Conservation (phyloP, 768 basidiomycete genomes). For the Trametes coccinea region DNA sequence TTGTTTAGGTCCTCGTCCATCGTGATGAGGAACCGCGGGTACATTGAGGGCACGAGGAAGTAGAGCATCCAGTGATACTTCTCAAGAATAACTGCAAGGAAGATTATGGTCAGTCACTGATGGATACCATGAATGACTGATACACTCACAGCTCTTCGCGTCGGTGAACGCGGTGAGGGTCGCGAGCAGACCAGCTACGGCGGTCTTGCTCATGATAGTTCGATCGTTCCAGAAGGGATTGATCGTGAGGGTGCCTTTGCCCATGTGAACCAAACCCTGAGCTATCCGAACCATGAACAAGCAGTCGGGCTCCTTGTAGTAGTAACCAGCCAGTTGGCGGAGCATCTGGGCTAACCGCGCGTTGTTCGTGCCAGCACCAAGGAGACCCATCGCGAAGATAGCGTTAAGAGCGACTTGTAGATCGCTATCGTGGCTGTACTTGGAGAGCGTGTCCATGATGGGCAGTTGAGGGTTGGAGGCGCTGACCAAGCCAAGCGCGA, state of each 20-base stretch:
- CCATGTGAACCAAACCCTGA: slow-evolving; percentile 98
- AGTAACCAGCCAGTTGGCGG: slow-evolving; percentile 95
- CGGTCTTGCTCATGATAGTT: slow-evolving; percentile 83
- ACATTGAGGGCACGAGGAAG: slow-evolving; percentile 95
- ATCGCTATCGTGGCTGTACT: slow-evolving; percentile 99
- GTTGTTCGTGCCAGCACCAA: slow-evolving; percentile 99
- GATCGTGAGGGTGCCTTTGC: slow-evolving; percentile 95
- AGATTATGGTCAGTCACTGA: background rate
- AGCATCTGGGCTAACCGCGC: slow-evolving; percentile 98
- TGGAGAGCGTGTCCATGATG: slow-evolving; percentile 95
- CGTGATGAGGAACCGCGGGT: slow-evolving; percentile 96
- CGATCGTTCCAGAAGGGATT: slow-evolving; percentile 97
- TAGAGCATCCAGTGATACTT: slow-evolving; percentile 99
- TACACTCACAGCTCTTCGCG: slow-evolving; percentile 81
- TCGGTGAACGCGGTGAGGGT: slow-evolving; percentile 93
- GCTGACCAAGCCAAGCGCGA: slow-evolving; percentile 92
- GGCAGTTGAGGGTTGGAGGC: slow-evolving; percentile 94
- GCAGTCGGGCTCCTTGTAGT: slow-evolving; percentile 95
- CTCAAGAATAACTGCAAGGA: slow-evolving; percentile 76
- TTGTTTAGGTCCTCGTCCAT: slow-evolving; percentile 89
- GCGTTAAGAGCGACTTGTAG: slow-evolving; percentile 95
- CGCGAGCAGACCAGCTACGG: slow-evolving; percentile 86
- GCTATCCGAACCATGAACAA: slow-evolving; percentile 95
- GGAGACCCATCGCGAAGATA: slow-evolving; percentile 97
- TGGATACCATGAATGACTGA: background rate